Evolutionary conservation across 352 stramenopile genomes (phyloP), one percentile per base, ranked within the genome.

Genomic region (Pythium apleroticum): DNA sequence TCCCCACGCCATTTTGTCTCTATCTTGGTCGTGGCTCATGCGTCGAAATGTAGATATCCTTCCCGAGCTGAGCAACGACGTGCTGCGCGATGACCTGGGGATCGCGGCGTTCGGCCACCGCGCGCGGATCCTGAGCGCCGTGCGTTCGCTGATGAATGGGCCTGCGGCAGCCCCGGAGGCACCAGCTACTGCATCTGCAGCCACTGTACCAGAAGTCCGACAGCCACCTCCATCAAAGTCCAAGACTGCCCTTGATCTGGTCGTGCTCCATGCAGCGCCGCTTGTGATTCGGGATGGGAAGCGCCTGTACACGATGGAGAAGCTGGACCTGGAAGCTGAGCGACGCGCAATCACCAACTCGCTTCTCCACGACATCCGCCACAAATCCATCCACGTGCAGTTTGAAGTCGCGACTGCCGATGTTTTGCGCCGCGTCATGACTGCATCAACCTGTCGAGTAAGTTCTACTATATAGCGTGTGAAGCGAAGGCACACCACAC

Each of bases 371-470:
- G 80, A 91, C 37, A 75, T 91, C 50, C 80, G 77, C 53, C 76
- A 90, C 69, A 90, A 88, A 63, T 76, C 81, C 41, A 91, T 93
- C 53, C 78, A 87, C 60, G 68, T 89, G 60, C 85, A 82, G 22
- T 93, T 91, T 53, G 85, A 93, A 53, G 85, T 91, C 30, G 85
- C 82, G 20, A 91, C 82, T 14, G 80, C 81, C 2, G 85, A 93
- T 55, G 86, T 87, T 17, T 72, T 93, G n/a, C 77, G 81, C 28
- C 80, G 74, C 30, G 75, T 93, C 57, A 89, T 93, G 78, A 93
- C 85, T 14, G 78, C 85, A 6, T 89, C 78, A 58, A 81, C 79
- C n/a, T 91, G 81, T 58, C 78, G 58, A 12, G 60, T 71, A 52
- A 11, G 31, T 20, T 39, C 10, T 41, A n/a, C n/a, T n/a, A n/a